A percentile compares a stretch with the other conserved stretches of the same genome.
These are phyloP conservation scores for Aphanomyces euteiches DNA, from an alignment of 352 stramenopile species.

Conservation along the genomic window DNA sequence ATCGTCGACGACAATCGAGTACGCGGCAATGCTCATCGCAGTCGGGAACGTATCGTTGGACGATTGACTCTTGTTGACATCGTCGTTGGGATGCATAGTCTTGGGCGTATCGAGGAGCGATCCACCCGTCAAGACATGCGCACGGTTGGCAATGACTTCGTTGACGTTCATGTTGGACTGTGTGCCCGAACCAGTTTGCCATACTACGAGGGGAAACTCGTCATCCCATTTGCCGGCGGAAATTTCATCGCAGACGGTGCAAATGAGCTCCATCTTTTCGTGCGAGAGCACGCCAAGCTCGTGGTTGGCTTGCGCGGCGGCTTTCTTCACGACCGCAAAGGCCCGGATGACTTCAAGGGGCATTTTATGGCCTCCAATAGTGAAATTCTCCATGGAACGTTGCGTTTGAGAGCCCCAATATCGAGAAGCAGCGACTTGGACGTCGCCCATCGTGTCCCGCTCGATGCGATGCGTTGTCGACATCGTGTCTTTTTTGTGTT, in stretches of 20 bases:
- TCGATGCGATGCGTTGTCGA: slow-evolving; percentile 1
- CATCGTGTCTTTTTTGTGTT: too few relatives aligned
- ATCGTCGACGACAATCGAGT: slow-evolving; percentile 46
- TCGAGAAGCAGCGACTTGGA: slow-evolving; percentile 41
- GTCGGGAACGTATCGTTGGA: slow-evolving; percentile 65
- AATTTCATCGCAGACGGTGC: slow-evolving; percentile 13
- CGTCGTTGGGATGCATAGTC: slow-evolving; percentile 80
- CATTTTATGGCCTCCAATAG: slow-evolving; percentile 80
- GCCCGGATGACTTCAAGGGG: slow-evolving; percentile 76
- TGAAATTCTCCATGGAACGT: slow-evolving; percentile 85
- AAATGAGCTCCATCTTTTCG: slow-evolving; percentile 8
- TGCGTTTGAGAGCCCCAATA: slow-evolving; percentile 82
- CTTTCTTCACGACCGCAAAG: slow-evolving; percentile 84
- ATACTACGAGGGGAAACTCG: slow-evolving; percentile 18
- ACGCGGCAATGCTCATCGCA: slow-evolving; percentile 49
- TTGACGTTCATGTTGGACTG: slow-evolving; percentile 99
- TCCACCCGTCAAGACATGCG: slow-evolving; percentile 74
- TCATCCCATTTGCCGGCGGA: slow-evolving; percentile 1
- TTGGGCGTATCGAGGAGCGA: slow-evolving; percentile 69
- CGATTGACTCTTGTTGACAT: slow-evolving; percentile 70
- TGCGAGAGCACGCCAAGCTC: slow-evolving; percentile 2
- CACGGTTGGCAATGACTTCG: slow-evolving; percentile 92
- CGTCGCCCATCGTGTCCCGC: slow-evolving; percentile 43
- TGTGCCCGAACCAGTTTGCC: slow-evolving; percentile 93
- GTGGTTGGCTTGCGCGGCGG: slow-evolving; percentile 67